A percentile compares a stretch with the other conserved stretches of the same genome.
Conservation (phyloP, 345 rosid species). For the Noccaea bulbosa region DNA sequence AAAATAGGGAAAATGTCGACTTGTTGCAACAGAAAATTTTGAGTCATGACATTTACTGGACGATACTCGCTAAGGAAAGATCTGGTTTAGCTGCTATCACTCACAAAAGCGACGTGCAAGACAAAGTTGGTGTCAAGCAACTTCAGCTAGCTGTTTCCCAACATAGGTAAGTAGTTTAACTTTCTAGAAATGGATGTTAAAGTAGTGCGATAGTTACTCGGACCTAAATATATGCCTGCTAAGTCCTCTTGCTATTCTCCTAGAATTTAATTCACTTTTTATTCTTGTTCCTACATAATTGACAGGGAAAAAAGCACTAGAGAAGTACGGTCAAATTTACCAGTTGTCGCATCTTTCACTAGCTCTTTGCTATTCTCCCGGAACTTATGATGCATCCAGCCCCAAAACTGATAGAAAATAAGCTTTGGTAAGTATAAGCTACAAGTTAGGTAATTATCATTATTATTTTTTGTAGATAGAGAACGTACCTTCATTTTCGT, state of each 20-base stretch:
- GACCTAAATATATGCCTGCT: conserved; percentile 2
- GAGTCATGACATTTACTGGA: conserved; percentile 12
- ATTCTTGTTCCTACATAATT: conserved; percentile 23
- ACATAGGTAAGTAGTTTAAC: neutral
- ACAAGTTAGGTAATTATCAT: conserved; percentile 22
- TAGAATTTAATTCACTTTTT: conserved; percentile 15
- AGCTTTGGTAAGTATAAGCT: conserved; percentile 42
- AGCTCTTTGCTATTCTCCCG: conserved; percentile 56
- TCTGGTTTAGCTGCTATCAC: conserved; percentile 18
- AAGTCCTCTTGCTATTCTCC: conserved; percentile 25
- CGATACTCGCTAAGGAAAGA: conserved; percentile 16
- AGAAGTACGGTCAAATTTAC: conserved; percentile 50
- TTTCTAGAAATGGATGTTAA: conserved; percentile 20
- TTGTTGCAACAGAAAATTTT: neutral
- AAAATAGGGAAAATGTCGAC: conserved; percentile 11
- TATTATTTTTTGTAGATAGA: conserved; percentile 25
- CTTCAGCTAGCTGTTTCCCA: too few relatives aligned
- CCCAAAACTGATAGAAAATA: conserved; percentile 69
- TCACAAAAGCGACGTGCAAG: neutral
- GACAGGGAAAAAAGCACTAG: conserved; percentile 27
- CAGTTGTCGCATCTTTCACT: conserved; percentile 61
- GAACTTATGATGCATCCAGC: conserved; percentile 76
- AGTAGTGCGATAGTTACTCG: conserved; percentile 17
- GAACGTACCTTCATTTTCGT: conserved; percentile 71
- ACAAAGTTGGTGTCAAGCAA: neutral